These are phyloP conservation scores for Symbiodinium natans DNA, from an alignment of 73 alveolate species.

Conservation along the genomic window DNA sequence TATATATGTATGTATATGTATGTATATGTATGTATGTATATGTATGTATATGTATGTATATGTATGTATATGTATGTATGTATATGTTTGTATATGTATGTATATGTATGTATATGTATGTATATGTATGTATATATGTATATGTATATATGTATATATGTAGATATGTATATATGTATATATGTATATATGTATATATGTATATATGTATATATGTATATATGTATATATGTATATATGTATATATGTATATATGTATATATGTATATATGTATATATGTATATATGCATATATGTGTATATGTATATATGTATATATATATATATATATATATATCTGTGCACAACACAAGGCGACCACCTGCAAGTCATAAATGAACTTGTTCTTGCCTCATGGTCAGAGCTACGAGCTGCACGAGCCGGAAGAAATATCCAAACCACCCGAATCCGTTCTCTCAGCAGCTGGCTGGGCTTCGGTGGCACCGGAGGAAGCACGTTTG, in stretches of 20 bases:
- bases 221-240: neutral
- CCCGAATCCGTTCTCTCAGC: no score
- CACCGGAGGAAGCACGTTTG: conserved; percentile 73
- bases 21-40: no score
- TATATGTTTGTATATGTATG: no score
- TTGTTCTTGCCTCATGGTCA: conserved; percentile 29
- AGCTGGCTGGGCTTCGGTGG: conserved; percentile 70
- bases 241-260: neutral
- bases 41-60: no score
- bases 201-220: neutral
- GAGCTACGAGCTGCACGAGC: no score
- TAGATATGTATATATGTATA: no score
- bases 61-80: no score
- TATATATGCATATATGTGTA: neutral
- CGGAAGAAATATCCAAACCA: no score
- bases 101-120: neutral
- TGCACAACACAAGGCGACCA: neutral
- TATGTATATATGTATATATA: neutral
- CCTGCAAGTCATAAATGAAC: conserved; percentile 81
- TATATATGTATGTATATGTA: no score
- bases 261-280: neutral
- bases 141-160: neutral
- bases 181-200: neutral
- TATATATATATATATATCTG: neutral
- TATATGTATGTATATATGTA: no score